Evolutionary conservation across 139 green algal genomes (phyloP).

Genomic region (Chlamydomonas sp.): DNA sequence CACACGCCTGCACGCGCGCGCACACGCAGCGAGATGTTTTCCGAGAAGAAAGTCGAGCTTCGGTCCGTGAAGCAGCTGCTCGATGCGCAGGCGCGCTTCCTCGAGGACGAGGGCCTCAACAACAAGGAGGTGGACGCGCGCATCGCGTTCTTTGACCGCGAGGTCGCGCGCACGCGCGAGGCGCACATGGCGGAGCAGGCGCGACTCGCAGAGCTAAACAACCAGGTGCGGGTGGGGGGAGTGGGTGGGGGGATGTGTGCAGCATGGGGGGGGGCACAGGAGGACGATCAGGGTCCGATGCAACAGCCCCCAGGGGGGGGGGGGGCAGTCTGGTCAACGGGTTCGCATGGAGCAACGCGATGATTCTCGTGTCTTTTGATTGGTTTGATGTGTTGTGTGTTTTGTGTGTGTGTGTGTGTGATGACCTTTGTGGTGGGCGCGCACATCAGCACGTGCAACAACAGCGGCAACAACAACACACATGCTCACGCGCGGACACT

Average conservation of each 20-base stretch:
- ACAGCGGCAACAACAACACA: no score
- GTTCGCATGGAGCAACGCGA: no score
- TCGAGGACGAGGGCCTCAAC: slow-evolving; percentile 63
- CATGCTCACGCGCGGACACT: no score
- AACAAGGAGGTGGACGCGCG: slow-evolving; percentile 65
- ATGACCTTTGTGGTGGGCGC: background rate
- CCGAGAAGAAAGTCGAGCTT: slow-evolving; percentile 42
- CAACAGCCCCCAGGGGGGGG: no score
- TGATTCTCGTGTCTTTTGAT: no score
- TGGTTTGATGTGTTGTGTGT: no score
- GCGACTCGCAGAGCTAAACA: slow-evolving; percentile 30
- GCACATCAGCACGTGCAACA: no score
- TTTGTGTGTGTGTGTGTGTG: no score
- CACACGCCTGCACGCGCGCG: no score
- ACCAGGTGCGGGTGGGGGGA: no score
- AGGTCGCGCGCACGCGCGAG: slow-evolving; percentile 43
- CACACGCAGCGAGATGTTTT: slow-evolving; percentile 45
- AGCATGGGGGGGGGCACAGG: background rate
- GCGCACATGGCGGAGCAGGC: slow-evolving; percentile 27
- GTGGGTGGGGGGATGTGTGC: slow-evolving; percentile 14
- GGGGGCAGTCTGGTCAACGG: no score
- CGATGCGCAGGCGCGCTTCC: slow-evolving; percentile 55
- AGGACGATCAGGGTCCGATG: no score
- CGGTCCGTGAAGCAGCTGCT: slow-evolving; percentile 45
- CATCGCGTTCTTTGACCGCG: slow-evolving; percentile 57